A percentile compares a stretch with the other conserved stretches of the same genome.
Evolutionary conservation across 441 rosid species (phyloP).

Genomic region (Adansonia rubrostipa): DNA sequence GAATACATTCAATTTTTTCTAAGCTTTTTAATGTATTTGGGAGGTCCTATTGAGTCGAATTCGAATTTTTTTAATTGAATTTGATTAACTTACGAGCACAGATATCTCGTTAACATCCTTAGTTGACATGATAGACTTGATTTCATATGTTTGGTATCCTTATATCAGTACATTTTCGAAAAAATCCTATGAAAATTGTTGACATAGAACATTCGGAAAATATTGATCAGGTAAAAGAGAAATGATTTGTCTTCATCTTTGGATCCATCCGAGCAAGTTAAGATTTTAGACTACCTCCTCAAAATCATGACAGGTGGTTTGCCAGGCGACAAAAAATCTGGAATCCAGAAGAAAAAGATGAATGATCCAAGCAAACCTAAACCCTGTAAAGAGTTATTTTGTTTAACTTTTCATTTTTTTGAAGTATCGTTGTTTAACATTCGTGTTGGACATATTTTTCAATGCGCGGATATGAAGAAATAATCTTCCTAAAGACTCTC

Average conservation of each 20-base stretch:
- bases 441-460: too few species aligned
- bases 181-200: not conserved
- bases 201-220: not conserved
- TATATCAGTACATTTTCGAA: not conserved
- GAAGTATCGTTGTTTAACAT: too few species aligned
- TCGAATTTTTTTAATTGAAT: too few species aligned
- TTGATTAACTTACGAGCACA: too few species aligned
- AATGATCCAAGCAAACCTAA: not conserved
- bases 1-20: too few species aligned
- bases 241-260: not conserved
- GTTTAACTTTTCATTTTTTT: too few species aligned
- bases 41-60: too few species aligned
- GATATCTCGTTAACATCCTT: too few species aligned
- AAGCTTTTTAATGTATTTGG: too few species aligned
- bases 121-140: not conserved
- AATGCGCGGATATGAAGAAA: too few species aligned
- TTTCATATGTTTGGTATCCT: not conserved
- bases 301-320: conserved; percentile 58
- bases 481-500: too few species aligned
- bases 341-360: conserved; percentile 27
- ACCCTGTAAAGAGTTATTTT: too few species aligned
- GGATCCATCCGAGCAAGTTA: conserved; percentile 25
- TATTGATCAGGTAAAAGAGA: not conserved
- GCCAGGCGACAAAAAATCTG: conserved; percentile 67
- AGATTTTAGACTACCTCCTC: conserved; percentile 18